phyloP scores from a whole-genome alignment of 2,329 filamentous ascomycete genomes.

The Beauveria varroae region DNA sequence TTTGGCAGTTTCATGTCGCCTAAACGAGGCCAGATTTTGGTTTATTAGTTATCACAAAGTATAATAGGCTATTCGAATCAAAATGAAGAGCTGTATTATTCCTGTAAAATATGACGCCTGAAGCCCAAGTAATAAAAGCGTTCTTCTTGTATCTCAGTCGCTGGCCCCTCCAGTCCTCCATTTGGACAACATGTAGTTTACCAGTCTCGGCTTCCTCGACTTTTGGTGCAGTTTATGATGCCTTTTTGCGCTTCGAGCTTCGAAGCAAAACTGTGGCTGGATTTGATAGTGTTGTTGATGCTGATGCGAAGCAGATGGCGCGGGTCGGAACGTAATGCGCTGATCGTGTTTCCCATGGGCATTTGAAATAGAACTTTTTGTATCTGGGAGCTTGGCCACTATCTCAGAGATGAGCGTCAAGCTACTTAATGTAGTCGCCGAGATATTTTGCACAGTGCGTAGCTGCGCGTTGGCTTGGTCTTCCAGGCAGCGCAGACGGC shows the following conservation, averaged over 20 bases:
- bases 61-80: too few species aligned
- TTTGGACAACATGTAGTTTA: constrained; percentile 3
- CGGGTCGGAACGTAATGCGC: too few species aligned
- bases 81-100: background rate
- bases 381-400: constrained; percentile 8
- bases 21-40: too few species aligned
- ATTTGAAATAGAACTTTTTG: background rate
- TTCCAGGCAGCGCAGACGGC: too few species aligned
- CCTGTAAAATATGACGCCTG: background rate
- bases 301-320: background rate
- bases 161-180: background rate
- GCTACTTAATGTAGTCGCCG: background rate
- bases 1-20: background rate
- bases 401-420: background rate
- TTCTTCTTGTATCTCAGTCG: background rate
- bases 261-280: constrained; percentile 4
- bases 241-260: background rate
- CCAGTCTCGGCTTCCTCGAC: background rate
- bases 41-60: too few species aligned
- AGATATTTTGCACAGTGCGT: constrained; percentile 15
- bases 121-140: background rate
- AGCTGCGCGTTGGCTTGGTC: constrained; percentile 8
- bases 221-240: background rate
- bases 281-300: background rate
- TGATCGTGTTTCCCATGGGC: background rate